Percentiles rank a stretch among this genome's conserved stretches.
phyloP scores from a whole-genome alignment of 345 rosid genomes.

The Lepidium didymum region DNA sequence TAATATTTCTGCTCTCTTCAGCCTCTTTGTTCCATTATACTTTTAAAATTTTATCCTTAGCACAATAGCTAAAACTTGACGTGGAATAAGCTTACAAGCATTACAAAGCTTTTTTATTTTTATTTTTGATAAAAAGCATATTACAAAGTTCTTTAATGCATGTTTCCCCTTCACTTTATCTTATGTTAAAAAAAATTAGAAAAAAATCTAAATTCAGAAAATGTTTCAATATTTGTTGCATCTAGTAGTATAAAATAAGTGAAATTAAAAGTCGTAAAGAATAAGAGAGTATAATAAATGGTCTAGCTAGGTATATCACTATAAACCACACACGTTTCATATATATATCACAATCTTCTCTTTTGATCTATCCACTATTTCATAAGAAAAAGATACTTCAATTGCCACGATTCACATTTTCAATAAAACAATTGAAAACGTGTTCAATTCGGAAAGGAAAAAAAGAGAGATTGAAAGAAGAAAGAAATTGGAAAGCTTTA shows the following conservation, averaged over 20 bases:
- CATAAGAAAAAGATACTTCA: constrained; percentile 6
- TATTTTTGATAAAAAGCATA: too few relatives aligned
- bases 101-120: too few relatives aligned
- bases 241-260: not conserved
- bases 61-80: not conserved
- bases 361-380: constrained; percentile 11
- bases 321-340: constrained; percentile 12
- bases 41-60: not conserved
- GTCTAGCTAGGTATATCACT: constrained; percentile 20
- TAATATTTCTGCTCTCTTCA: not conserved
- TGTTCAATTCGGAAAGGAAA: not conserved
- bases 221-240: not conserved
- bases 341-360: not conserved
- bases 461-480: constrained; percentile 14
- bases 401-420: constrained; percentile 15
- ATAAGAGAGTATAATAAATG: constrained; percentile 2
- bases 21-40: not conserved
- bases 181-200: not conserved
- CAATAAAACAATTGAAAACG: constrained; percentile 23
- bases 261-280: not conserved
- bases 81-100: too few relatives aligned
- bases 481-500: constrained; percentile 24
- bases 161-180: not conserved
- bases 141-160: too few relatives aligned
- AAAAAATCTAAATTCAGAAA: too few relatives aligned